Evolutionary conservation across 805 yeast species (phyloP), one percentile per base, ranked within the genome.

Genomic region (Candida suzukii): DNA sequence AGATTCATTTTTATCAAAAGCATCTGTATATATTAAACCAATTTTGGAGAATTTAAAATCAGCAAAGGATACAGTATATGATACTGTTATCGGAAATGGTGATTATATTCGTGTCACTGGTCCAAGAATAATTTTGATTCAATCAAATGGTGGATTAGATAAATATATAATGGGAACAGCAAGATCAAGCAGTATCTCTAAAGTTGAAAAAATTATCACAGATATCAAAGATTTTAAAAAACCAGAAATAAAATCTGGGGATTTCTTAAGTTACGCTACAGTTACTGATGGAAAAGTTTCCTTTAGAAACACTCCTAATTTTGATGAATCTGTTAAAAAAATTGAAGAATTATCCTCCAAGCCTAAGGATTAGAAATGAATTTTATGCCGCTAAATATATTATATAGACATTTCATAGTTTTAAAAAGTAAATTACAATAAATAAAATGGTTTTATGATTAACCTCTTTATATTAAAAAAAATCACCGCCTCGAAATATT

Each of bases 21-120:
- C 14, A 19, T 13, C 3, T n/a, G 34, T 27, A 28, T 26, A 18
- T 3, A 4, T 26, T 2, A 20, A 18, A 14, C 3, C 35, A 7
- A 1, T 27, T 3, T 27, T 21, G 8, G 21, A 25, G 3, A 9
- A 8, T 6, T 24, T 35, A 5, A 27, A 19, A 16, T 21, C 13
- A 7, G 24, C 41, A 9, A 16, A 30, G 4, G 16, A 22, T 5
- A 20, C 19, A 10, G 41, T 41, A 45, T 54, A 41, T 4, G 46
- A 41, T n/a, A 35, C 41, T 14, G 24, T 59, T n/a, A 41, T 58
- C 26, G 66, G 66, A 1, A 70, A 64, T 45, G 68, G 68, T 11
- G 63, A 64, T 16, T 78, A 70, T 45, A 67, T 78, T 28, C 69
- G 64, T 29, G 61, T 79, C 4, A 54, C 65, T 12, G 86, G 86